Evolutionary conservation across 352 stramenopile genomes (phyloP), one percentile per base, ranked within the genome.

Genomic region (Peronosclerospora sorghi): DNA sequence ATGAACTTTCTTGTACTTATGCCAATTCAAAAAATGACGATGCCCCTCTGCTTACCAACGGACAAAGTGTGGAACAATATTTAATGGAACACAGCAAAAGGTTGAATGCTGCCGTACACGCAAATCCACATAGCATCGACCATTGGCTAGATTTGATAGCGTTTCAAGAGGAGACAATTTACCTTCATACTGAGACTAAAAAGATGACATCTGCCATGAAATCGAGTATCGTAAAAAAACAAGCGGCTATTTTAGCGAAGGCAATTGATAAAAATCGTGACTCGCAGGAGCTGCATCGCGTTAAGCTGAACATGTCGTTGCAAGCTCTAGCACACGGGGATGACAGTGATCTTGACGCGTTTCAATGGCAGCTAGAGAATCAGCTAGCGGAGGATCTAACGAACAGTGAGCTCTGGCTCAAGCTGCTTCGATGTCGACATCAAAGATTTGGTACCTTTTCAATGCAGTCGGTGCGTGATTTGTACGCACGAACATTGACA

Each of bases 371-470:
- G 2, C 19, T 93, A 8, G 77, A 90, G 32, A 23, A 38, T 12
- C 41, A 85, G n/a, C 46, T 93, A 1, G 58, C 59, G 27, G 41
- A 42, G 27, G 73, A 88, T 41, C 36, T 51, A 24, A 67, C 58
- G 3, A 83, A 74, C 50, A 46, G 39, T 1, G 48, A 65, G 5
- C 40, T 88, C 19, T 93, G 80, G 80, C 17, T 64, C 14, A 71
- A 71, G 18, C 39, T 86, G 26, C 28, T 93, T 8, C 41, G 64
- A 29, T 56, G 30, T 36, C 54, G 45, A 1, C 68, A 78, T 19
- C 67, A 87, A 42, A 69, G 77, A 12, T 93, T 90, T 55, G 56
- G 68, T 17, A 65, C 40, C 21, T 93, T 93, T 42, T 83, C 71
- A 1, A 64, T 90, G 48, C 57, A 77, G 5, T 57, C 66, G 34